Evolutionary conservation across 441 rosid species (phyloP).

Genomic region (Eutrema salsugineum): DNA sequence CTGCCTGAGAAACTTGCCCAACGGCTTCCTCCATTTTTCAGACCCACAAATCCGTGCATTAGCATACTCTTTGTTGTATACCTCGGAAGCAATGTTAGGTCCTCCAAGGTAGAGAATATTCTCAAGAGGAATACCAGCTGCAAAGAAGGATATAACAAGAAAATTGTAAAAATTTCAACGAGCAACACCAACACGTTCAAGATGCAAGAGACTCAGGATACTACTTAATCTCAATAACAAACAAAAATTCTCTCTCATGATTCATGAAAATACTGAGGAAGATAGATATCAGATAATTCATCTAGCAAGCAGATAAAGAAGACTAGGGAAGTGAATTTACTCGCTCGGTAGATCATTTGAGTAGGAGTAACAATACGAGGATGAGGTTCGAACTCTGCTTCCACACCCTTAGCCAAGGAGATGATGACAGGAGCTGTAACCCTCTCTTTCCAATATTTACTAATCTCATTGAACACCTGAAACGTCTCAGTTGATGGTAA

Average conservation of each 20-base stretch:
- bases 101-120: constrained; percentile 98
- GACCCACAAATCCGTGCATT: constrained; percentile 98
- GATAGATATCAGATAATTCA: background rate
- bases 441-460: constrained; percentile 89
- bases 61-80: constrained; percentile 91
- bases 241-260: background rate
- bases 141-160: background rate
- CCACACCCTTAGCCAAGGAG: constrained; percentile 90
- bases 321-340: constrained; percentile 40
- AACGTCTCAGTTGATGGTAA: constrained; percentile 92
- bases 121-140: constrained; percentile 83
- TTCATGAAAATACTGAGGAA: background rate
- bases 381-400: constrained; percentile 78
- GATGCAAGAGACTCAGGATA: background rate
- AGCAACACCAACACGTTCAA: background rate
- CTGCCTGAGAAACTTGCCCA: constrained; percentile 90
- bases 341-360: constrained; percentile 84
- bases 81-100: constrained; percentile 97
- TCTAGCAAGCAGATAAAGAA: background rate
- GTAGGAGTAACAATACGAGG: constrained; percentile 95
- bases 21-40: constrained; percentile 93
- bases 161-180: background rate
- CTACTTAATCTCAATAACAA: background rate
- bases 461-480: constrained; percentile 83
- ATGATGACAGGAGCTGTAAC: constrained; percentile 71